Percentiles rank a stretch among this genome's conserved stretches.
Conservation (phyloP, 2,329 filamentous ascomycete species). For the Penicillium sp. region DNA sequence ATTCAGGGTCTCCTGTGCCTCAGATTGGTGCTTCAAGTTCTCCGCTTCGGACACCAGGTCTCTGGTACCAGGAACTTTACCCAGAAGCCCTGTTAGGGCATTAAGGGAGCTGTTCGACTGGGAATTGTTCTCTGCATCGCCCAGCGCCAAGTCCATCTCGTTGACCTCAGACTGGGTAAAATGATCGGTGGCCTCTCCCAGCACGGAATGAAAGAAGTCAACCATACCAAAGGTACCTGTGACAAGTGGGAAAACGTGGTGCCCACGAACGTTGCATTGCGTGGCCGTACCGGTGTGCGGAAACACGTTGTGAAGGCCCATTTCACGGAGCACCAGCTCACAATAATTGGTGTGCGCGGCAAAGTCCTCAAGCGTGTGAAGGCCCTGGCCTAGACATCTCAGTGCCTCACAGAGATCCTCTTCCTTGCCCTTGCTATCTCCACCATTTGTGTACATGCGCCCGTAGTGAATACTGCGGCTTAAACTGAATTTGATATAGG, state of each 20-base stretch:
- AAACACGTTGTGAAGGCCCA: slow-evolving; percentile 71
- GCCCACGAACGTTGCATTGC: slow-evolving; percentile 68
- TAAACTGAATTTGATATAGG: slow-evolving; percentile 78
- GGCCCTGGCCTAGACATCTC: slow-evolving; percentile 73
- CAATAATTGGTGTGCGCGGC: slow-evolving; percentile 84
- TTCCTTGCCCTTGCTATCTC: slow-evolving; percentile 66
- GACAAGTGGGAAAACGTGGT: slow-evolving; percentile 72
- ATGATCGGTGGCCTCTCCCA: slow-evolving; percentile 77
- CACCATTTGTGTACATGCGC: slow-evolving; percentile 71
- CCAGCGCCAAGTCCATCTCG: slow-evolving; percentile 75
- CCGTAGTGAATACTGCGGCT: slow-evolving; percentile 77
- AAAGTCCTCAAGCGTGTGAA: slow-evolving; percentile 79
- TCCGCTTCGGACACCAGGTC: slow-evolving; percentile 70
- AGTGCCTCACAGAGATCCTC: slow-evolving; percentile 80
- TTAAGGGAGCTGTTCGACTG: slow-evolving; percentile 48
- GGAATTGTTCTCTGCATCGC: slow-evolving; percentile 64
- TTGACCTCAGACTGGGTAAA: slow-evolving; percentile 85
- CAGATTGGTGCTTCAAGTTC: slow-evolving; percentile 63
- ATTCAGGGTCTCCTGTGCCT: slow-evolving; percentile 64
- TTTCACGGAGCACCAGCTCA: slow-evolving; percentile 74
- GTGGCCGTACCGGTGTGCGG: slow-evolving; percentile 71
- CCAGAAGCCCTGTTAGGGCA: slow-evolving; percentile 73
- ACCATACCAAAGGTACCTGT: slow-evolving; percentile 77
- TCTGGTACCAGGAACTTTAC: slow-evolving; percentile 74
- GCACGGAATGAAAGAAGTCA: slow-evolving; percentile 80